Evolutionary conservation across 1,284 basidiomycete species (phyloP).

Genomic region (Omphalotus olearius): DNA sequence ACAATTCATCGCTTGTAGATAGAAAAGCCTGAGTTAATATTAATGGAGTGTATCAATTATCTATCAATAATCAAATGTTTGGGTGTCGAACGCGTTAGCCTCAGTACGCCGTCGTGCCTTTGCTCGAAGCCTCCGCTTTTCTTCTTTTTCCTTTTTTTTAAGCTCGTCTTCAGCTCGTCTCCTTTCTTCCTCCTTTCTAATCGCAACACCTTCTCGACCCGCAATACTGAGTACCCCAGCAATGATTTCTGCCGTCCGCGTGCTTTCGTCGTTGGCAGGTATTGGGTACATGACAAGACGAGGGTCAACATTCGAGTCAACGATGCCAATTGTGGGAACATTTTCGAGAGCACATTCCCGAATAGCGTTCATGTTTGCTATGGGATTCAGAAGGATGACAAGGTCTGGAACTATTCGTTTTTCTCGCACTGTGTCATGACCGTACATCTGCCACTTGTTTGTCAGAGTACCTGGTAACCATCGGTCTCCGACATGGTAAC

Average conservation of each 20-base stretch:
- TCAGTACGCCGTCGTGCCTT: constrained; percentile 15
- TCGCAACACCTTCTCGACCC: constrained; percentile 74
- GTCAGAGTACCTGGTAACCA: constrained; percentile 96
- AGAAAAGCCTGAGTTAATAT: neutral
- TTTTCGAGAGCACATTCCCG: constrained; percentile 82
- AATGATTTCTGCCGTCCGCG: constrained; percentile 87
- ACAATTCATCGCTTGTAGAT: neutral
- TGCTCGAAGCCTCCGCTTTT: constrained; percentile 16
- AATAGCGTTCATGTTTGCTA: constrained; percentile 79
- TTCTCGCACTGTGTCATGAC: constrained; percentile 50
- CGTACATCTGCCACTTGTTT: constrained; percentile 81
- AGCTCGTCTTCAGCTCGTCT: constrained; percentile 5
- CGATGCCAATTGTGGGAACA: constrained; percentile 85
- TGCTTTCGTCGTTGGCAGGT: constrained; percentile 95
- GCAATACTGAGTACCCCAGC: constrained; percentile 90
- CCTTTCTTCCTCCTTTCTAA: constrained; percentile 25
- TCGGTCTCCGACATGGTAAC: constrained; percentile 80
- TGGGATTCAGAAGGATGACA: constrained; percentile 86
- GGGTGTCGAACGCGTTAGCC: constrained; percentile 5
- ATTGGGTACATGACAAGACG: constrained; percentile 97
- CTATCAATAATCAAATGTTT: constrained; percentile 16
- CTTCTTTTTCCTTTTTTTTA: constrained; percentile 6
- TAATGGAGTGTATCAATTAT: neutral
- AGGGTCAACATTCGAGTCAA: constrained; percentile 96
- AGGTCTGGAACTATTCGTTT: constrained; percentile 80